Evolutionary conservation across 2,329 filamentous ascomycete genomes (phyloP).

Genomic region (Pleurostoma richardsiae): DNA sequence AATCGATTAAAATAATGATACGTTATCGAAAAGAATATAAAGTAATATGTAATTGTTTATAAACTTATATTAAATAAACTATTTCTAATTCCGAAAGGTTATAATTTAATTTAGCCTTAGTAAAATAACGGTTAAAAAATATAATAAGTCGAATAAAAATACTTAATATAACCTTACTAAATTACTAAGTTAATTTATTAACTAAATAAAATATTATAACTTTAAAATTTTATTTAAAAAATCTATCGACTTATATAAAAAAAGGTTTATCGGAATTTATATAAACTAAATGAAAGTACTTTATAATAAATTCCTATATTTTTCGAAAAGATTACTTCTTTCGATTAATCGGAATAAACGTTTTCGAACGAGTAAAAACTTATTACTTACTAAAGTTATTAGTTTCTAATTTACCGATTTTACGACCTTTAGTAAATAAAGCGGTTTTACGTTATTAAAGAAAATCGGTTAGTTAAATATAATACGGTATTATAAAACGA

Average conservation of each 20-base stretch:
- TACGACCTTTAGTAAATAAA: background rate
- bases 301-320: background rate
- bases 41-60: background rate
- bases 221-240: background rate
- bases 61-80: background rate
- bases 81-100: background rate
- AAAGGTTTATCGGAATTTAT: background rate
- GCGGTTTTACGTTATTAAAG: background rate
- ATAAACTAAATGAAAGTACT: background rate
- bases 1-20: background rate
- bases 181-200: background rate
- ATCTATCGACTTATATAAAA: background rate
- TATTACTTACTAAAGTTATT: background rate
- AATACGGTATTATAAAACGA: conserved; percentile 1
- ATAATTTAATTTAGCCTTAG: conserved; percentile 1
- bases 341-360: too few relatives aligned
- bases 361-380: background rate
- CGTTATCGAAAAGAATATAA: background rate
- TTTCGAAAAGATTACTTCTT: too few relatives aligned
- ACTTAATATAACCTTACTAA: background rate
- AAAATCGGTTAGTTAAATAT: background rate
- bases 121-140: background rate
- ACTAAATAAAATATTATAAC: conserved; percentile 1
- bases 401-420: background rate
- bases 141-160: background rate